Evolutionary conservation across 306 rosid genomes (phyloP).

Genomic region (Cyclanthera cordifolia): DNA sequence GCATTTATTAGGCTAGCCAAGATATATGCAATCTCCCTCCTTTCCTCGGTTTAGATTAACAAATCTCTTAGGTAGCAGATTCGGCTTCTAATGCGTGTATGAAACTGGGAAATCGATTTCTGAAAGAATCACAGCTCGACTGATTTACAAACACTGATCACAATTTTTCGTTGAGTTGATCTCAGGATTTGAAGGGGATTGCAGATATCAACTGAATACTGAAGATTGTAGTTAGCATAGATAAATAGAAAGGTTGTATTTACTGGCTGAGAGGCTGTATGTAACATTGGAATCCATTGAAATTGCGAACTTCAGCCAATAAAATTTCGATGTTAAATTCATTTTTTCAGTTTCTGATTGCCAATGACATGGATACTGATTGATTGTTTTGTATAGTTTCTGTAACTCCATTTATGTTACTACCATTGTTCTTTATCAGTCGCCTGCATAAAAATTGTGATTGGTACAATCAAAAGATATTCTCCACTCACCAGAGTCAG

Average conservation of each 20-base stretch:
- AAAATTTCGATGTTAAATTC: not conserved
- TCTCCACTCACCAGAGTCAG: too few species aligned
- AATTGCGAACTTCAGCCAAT: not conserved
- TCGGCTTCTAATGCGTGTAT: not conserved
- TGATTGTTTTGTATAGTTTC: not conserved
- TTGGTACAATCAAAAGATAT: too few species aligned
- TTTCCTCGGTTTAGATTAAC: not conserved
- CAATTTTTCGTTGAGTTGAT: not conserved
- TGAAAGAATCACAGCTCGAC: not conserved
- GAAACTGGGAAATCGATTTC: constrained; percentile 4
- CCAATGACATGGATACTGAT: not conserved
- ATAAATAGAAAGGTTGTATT: not conserved
- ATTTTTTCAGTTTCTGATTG: not conserved
- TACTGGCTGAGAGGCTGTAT: constrained; percentile 1
- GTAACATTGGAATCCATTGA: constrained; percentile 10
- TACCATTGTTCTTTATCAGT: not conserved
- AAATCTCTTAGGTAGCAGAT: not conserved
- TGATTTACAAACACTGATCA: not conserved
- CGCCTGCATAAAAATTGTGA: not conserved
- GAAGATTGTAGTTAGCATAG: constrained; percentile 1
- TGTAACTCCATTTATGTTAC: not conserved
- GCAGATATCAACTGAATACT: not conserved
- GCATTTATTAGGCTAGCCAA: constrained; percentile 1
- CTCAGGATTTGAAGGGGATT: not conserved
- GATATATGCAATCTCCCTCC: not conserved